Evolutionary conservation across 352 stramenopile species (phyloP).

Genomic region (Pilasporangium apinafurcum): DNA sequence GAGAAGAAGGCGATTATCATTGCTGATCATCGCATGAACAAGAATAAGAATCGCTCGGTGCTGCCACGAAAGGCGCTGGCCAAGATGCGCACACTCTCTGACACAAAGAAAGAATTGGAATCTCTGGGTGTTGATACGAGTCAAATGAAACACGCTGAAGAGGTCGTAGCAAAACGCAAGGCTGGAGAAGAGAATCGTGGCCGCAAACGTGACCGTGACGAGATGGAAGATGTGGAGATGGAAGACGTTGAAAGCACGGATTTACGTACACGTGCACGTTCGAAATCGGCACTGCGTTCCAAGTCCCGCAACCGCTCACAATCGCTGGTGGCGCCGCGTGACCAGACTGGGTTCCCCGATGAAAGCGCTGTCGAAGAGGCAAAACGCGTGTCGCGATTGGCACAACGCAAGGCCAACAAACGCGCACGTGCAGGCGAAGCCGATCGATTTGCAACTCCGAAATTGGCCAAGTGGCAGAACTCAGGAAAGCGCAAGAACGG

Average conservation of each 20-base stretch:
- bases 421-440: slow-evolving; percentile 74
- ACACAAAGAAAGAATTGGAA: slow-evolving; percentile 90
- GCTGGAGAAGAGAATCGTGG: slow-evolving; percentile 64
- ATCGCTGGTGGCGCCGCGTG: slow-evolving; percentile 68
- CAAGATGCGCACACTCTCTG: slow-evolving; percentile 57
- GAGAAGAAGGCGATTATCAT: slow-evolving; percentile 85
- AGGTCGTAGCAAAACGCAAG: slow-evolving; percentile 63
- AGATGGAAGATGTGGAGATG: slow-evolving; percentile 86
- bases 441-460: slow-evolving; percentile 72
- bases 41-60: slow-evolving; percentile 93
- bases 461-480: slow-evolving; percentile 88
- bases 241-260: slow-evolving; percentile 77
- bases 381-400: slow-evolving; percentile 40
- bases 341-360: slow-evolving; percentile 60
- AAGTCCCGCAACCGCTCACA: slow-evolving; percentile 81
- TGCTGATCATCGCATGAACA: slow-evolving; percentile 85
- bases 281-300: slow-evolving; percentile 60
- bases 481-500: slow-evolving; percentile 83
- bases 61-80: slow-evolving; percentile 85
- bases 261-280: slow-evolving; percentile 57
- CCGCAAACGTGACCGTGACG: slow-evolving; percentile 80
- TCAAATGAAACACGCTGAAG: slow-evolving; percentile 87
- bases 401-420: slow-evolving; percentile 77
- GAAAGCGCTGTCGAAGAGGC: slow-evolving; percentile 34
- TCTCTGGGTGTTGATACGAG: slow-evolving; percentile 87